These are phyloP conservation scores for Dactylellina haptotyla DNA, from an alignment of 2,329 filamentous ascomycete species.

Conservation along the genomic window DNA sequence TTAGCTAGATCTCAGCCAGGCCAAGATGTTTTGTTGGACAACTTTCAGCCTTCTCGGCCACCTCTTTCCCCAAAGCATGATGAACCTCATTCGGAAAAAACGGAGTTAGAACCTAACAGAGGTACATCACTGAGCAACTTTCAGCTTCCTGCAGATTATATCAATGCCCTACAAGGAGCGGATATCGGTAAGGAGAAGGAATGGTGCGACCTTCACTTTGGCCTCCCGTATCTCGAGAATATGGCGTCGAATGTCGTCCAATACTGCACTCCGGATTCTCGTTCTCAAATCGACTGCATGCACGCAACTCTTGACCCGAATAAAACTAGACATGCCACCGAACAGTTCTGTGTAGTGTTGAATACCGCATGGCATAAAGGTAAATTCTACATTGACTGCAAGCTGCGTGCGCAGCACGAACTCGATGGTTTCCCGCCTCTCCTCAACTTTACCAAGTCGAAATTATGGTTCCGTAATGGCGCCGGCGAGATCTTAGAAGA, in stretches of 20 bases:
- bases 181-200: too few relatives aligned
- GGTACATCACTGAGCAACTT: too few relatives aligned
- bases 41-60: too few relatives aligned
- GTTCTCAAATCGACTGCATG: conserved; percentile 58
- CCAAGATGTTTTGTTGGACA: too few relatives aligned
- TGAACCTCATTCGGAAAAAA: too few relatives aligned
- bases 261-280: conserved; percentile 55
- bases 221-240: conserved; percentile 56
- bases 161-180: neutral
- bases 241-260: conserved; percentile 55
- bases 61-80: too few relatives aligned
- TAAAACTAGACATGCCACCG: conserved; percentile 31
- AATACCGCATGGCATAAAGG: conserved; percentile 52
- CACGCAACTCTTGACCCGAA: conserved; percentile 45
- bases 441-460: neutral
- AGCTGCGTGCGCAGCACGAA: conserved; percentile 25
- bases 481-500: neutral
- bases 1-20: too few relatives aligned
- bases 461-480: neutral
- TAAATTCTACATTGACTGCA: conserved; percentile 56
- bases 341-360: conserved; percentile 58
- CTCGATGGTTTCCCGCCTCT: neutral
- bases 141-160: conserved; percentile 23
- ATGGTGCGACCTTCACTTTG: conserved; percentile 32
- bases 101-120: too few relatives aligned